Conservation (phyloP, 257 asterid genomes). For the Echites panduratus region DNA sequence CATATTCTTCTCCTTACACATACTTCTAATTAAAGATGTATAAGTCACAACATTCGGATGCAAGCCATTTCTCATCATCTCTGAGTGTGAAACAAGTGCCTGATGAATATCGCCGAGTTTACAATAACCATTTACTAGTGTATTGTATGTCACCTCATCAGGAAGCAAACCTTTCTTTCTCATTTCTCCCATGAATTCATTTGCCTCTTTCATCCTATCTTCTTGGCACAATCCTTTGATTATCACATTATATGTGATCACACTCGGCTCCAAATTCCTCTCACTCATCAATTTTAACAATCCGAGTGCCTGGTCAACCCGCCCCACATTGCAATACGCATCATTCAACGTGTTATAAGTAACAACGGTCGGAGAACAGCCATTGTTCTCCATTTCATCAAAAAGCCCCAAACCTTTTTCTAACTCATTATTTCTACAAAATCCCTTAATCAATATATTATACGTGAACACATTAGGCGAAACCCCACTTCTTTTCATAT, state of each 20-base stretch:
- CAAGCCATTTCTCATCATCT: conserved; percentile 78
- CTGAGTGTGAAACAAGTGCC: conserved; percentile 69
- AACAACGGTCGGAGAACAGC: conserved; percentile 8
- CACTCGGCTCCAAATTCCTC: conserved; percentile 57
- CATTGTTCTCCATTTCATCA: conserved; percentile 27
- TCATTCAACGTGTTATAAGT: conserved; percentile 60
- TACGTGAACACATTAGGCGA: conserved; percentile 74
- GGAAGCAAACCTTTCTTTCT: conserved; percentile 54
- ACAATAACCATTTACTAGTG: conserved; percentile 76
- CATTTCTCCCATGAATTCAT: conserved; percentile 54
- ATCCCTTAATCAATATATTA: conserved; percentile 72
- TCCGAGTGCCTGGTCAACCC: conserved; percentile 34
- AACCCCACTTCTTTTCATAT: conserved; percentile 47
- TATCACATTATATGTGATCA: conserved; percentile 66
- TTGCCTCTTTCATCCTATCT: conserved; percentile 64
- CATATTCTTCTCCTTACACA: conserved; percentile 65
- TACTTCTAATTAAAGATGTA: conserved; percentile 67
- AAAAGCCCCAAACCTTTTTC: conserved; percentile 45
- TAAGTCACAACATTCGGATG: conserved; percentile 82
- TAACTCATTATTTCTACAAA: conserved; percentile 46
- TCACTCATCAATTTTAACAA: conserved; percentile 46
- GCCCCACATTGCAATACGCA: conserved; percentile 58
- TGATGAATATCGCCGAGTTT: conserved; percentile 72
- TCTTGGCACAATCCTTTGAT: conserved; percentile 67
- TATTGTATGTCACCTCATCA: conserved; percentile 73